Evolutionary conservation across 768 basidiomycete species (phyloP).

Genomic region (Podaxis sp.): DNA sequence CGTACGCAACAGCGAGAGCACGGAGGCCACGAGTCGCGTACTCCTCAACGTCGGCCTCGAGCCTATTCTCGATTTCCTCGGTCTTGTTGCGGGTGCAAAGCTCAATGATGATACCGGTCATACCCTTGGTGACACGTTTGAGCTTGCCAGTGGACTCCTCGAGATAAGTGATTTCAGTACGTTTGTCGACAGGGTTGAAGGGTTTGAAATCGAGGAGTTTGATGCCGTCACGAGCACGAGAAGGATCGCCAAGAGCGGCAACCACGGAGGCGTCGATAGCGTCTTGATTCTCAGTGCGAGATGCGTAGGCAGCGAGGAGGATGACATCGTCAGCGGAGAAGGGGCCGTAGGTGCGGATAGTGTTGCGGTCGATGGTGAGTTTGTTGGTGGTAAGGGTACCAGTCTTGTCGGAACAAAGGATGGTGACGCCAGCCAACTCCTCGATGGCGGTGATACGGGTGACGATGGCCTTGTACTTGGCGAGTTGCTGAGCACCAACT

Average conservation of each 20-base stretch:
- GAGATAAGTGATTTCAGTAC: conserved; percentile 97
- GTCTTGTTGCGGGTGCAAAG: conserved; percentile 98
- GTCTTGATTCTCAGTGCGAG: conserved; percentile 98
- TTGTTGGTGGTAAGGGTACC: conserved; percentile 99
- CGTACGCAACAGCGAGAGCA: conserved; percentile 94
- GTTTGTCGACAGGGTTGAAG: conserved; percentile 99
- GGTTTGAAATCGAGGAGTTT: conserved; percentile 98
- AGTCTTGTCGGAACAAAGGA: conserved; percentile 98
- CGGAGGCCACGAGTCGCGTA: conserved; percentile 96
- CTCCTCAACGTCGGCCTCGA: conserved; percentile 95
- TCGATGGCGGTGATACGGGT: conserved; percentile 99
- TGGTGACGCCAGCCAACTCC: conserved; percentile 97
- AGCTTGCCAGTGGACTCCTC: conserved; percentile 91
- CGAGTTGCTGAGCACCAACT: conserved; percentile 97
- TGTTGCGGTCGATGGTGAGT: conserved; percentile 92
- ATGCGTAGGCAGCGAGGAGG: conserved; percentile 93
- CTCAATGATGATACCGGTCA: conserved; percentile 98
- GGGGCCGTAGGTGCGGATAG: conserved; percentile 86
- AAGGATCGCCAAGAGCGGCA: conserved; percentile 66
- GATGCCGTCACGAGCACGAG: conserved; percentile 84
- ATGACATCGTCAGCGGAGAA: conserved; percentile 90
- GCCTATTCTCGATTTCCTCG: conserved; percentile 82
- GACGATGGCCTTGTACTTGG: conserved; percentile 99
- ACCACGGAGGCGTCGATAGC: conserved; percentile 93
- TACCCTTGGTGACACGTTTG: conserved; percentile 99